Evolutionary conservation across 345 rosid species (phyloP).

Genomic region (Gossypium turneri): DNA sequence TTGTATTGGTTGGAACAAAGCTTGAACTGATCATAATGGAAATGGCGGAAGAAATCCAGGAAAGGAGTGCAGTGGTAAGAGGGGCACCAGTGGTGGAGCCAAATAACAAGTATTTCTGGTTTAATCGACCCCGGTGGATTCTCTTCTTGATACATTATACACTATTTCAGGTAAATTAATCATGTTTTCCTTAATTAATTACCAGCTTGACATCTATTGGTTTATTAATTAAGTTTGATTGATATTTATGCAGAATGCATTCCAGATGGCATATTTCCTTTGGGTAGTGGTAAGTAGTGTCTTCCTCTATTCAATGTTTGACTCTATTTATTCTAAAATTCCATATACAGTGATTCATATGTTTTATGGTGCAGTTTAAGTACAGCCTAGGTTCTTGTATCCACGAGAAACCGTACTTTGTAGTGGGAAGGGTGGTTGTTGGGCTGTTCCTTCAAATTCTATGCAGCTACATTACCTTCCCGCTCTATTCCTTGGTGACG

Average conservation of each 20-base stretch:
- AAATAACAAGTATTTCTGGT: conserved; percentile 56
- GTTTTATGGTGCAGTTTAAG: conserved; percentile 27
- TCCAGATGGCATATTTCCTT: conserved; percentile 49
- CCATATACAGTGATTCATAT: neutral
- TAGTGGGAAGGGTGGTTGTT: conserved; percentile 28
- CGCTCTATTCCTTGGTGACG: conserved; percentile 53
- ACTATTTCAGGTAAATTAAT: conserved; percentile 34
- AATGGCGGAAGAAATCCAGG: conserved; percentile 49
- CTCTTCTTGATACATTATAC: conserved; percentile 44
- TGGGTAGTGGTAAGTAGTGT: conserved; percentile 39
- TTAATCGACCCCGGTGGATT: conserved; percentile 49
- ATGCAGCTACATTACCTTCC: conserved; percentile 57
- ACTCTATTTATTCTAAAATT: no score
- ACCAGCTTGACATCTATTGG: neutral
- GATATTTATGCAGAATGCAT: conserved; percentile 37
- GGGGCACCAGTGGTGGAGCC: conserved; percentile 59
- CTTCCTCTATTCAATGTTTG: no score
- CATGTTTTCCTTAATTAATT: neutral
- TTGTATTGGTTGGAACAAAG: conserved; percentile 48
- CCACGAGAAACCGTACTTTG: conserved; percentile 30
- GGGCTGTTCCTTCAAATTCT: conserved; percentile 42
- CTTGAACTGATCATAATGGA: conserved; percentile 54
- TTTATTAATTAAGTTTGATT: neutral
- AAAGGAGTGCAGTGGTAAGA: conserved; percentile 33
- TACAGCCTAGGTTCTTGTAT: conserved; percentile 40